Base-by-base conservation (phyloP, 441 rosid genomes). In the Gossypium armourianum region DNA sequence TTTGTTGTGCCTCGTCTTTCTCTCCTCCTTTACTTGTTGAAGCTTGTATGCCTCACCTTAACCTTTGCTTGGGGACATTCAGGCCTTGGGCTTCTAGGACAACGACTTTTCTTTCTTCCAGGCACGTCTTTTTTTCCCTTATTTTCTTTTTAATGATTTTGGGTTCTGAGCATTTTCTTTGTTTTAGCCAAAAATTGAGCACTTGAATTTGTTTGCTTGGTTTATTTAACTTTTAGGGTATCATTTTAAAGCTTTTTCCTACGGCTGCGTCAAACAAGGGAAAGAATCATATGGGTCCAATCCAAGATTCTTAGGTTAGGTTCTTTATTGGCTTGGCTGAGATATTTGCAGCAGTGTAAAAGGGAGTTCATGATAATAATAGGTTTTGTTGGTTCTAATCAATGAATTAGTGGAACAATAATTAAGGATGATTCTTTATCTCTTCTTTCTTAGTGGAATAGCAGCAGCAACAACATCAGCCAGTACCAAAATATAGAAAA, bases 261-360 rank as follows among this genome's bases (percentile, higher is more conserved):
- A 19, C 12, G n/a, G 8, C 15, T 21, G 52, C 57, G 15, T 8
- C 57, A 21, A 65, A 65, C 32, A 65, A 23, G 20, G 70, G 21
- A 49, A 65, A 6, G 57, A 65, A 49, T 47, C 40, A n/a, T 49
- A 4, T 65, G 57, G 69, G 69, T 65, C 2, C 56, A 47, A 23
- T 52, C 20, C 56, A 52, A 52, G 20, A 5, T 45, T 64, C 21
- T 6, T 45, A 20, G 45, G 12, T 20, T 45, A n/a, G 21, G 55
- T 21, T 40, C 4, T 62, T 62, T 62, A 62, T 40, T 19, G n/a
- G 68, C 68, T 19, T 63, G 68, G 45, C 29, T 10, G 54, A 20
- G 12, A 63, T 2, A 19, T 19, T 63, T 43, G 52, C 1, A 63
- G 68, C 23, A 19, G 17, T 5, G 40, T 17, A 32, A 32, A 29